A percentile compares a stretch with the other conserved stretches of the same genome.
Conservation (phyloP, 495 filamentous ascomycete species). For the Aspergillus baeticus region DNA sequence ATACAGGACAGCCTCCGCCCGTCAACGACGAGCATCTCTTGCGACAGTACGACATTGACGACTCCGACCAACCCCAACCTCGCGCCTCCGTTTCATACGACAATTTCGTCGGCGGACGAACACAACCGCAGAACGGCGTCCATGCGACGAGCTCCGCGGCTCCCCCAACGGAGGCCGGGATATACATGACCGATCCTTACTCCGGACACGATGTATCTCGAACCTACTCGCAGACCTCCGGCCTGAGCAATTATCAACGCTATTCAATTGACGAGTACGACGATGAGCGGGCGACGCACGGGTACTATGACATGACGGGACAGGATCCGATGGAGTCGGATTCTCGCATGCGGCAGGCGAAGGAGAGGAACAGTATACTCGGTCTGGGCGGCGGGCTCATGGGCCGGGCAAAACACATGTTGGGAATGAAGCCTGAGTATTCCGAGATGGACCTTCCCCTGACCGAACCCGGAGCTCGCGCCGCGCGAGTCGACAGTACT, state of each 20-base stretch:
- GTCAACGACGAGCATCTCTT: constrained; percentile 76
- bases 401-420: constrained; percentile 81
- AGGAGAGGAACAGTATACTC: constrained; percentile 83
- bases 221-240: constrained; percentile 82
- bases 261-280: constrained; percentile 86
- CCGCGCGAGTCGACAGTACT: constrained; percentile 36
- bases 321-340: constrained; percentile 59
- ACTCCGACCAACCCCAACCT: constrained; percentile 57
- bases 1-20: constrained; percentile 66
- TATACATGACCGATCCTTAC: constrained; percentile 47
- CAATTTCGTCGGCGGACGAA: constrained; percentile 77
- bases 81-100: constrained; percentile 93
- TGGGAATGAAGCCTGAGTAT: constrained; percentile 90
- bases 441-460: constrained; percentile 98
- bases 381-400: constrained; percentile 82
- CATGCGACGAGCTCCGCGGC: constrained; percentile 28
- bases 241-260: constrained; percentile 79
- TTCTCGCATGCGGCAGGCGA: constrained; percentile 53
- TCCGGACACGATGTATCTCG: constrained; percentile 37
- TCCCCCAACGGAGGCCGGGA: constrained; percentile 28
- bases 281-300: constrained; percentile 67
- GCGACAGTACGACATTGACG: constrained; percentile 65
- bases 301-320: constrained; percentile 56
- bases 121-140: constrained; percentile 43
- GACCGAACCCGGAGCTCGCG: constrained; percentile 68